Percentiles rank a stretch among this genome's conserved stretches.
These are phyloP conservation scores for Ganoderma resinaceum DNA, from an alignment of 1,284 basidiomycete species.

Conservation along the genomic window DNA sequence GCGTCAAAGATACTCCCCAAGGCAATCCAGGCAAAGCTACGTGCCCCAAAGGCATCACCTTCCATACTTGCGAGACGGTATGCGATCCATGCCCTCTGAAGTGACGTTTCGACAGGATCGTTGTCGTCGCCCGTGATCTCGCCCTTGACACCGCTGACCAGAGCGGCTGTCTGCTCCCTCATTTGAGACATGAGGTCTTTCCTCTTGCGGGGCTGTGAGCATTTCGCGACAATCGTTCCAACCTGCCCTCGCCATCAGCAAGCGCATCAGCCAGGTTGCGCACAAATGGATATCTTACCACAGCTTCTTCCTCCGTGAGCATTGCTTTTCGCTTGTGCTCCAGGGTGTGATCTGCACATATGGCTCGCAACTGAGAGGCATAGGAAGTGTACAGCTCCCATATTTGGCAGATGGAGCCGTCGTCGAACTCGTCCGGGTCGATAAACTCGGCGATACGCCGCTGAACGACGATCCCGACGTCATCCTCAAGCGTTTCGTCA, in stretches of 20 bases:
- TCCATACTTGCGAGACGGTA: slow-evolving; percentile 52
- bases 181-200: slow-evolving; percentile 59
- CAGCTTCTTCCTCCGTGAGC: slow-evolving; percentile 67
- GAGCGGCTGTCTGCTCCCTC: slow-evolving; percentile 57
- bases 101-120: slow-evolving; percentile 44
- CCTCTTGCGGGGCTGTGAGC: slow-evolving; percentile 60
- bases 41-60: slow-evolving; percentile 56
- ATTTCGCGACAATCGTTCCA: slow-evolving; percentile 70
- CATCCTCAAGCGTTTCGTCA: slow-evolving; percentile 25
- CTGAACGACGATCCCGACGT: slow-evolving; percentile 32
- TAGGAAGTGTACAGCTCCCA: slow-evolving; percentile 56
- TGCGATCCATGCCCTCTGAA: slow-evolving; percentile 58
- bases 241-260: slow-evolving; percentile 31
- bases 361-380: slow-evolving; percentile 52
- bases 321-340: slow-evolving; percentile 49
- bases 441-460: slow-evolving; percentile 40
- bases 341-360: slow-evolving; percentile 59
- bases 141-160: slow-evolving; percentile 55
- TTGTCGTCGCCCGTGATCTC: slow-evolving; percentile 57
- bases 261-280: neutral
- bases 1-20: slow-evolving; percentile 59
- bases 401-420: slow-evolving; percentile 32
- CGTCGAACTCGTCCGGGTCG: slow-evolving; percentile 28
- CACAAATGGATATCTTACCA: slow-evolving; percentile 34
- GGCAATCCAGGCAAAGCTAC: slow-evolving; percentile 68